Conservation (phyloP, 31 red algal species). For the Odonthalia washingtoniensis region DNA sequence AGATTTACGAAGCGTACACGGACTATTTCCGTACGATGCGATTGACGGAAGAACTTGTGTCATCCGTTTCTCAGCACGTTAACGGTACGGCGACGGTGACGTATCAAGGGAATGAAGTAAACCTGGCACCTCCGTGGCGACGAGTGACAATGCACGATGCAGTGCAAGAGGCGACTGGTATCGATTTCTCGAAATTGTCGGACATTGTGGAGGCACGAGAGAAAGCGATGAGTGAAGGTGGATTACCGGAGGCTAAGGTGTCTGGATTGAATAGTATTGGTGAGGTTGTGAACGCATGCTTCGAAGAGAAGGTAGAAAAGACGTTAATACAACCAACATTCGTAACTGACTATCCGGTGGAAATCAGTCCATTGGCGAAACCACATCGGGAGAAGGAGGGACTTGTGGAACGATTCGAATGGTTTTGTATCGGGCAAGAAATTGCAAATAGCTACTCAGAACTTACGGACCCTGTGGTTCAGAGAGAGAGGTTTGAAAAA, state of each 20-base stretch:
- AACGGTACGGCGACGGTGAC: constrained; percentile 55
- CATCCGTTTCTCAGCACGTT: constrained; percentile 45
- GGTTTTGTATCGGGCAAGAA: constrained; percentile 89
- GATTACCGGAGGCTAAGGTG: constrained; percentile 1
- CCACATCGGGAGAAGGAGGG: constrained; percentile 71
- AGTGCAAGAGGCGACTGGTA: constrained; percentile 62
- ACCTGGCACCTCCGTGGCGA: constrained; percentile 77
- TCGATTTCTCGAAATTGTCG: constrained; percentile 59
- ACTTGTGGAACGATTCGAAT: constrained; percentile 77
- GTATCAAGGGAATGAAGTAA: constrained; percentile 76
- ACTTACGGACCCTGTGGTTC: constrained; percentile 93
- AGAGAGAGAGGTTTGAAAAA: constrained; percentile 69
- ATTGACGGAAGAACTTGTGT: constrained; percentile 88
- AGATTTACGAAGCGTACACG: constrained; percentile 94
- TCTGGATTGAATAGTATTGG: constrained; percentile 37
- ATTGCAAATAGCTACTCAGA: constrained; percentile 90
- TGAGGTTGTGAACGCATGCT: constrained; percentile 73
- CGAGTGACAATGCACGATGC: constrained; percentile 88
- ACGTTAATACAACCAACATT: constrained; percentile 91
- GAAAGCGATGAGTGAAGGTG: constrained; percentile 19
- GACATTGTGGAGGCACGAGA: constrained; percentile 40
- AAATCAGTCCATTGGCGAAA: constrained; percentile 97
- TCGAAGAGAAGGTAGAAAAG: constrained; percentile 88
- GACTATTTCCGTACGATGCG: constrained; percentile 88
- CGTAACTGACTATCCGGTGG: constrained; percentile 92